Conservation (phyloP, 805 yeast species). For the Lachancea mirantina region DNA sequence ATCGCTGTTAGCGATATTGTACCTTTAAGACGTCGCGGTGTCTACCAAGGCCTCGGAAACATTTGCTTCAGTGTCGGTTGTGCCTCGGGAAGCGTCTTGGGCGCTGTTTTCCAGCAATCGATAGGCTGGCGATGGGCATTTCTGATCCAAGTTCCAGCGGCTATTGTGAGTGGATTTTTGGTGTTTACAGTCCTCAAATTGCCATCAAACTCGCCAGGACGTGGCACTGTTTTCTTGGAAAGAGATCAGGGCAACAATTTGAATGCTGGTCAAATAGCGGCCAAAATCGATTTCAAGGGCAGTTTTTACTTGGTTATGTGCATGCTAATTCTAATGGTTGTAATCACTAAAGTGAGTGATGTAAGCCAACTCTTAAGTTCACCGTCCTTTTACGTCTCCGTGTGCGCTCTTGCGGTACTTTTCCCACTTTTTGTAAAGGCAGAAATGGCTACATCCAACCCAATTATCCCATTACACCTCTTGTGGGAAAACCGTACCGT, state of each 20-base stretch:
- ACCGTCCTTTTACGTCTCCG: conserved; percentile 31
- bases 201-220: conserved; percentile 48
- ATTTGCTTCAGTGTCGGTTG: conserved; percentile 68
- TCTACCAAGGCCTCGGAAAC: conserved; percentile 75
- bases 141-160: conserved; percentile 41
- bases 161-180: conserved; percentile 36
- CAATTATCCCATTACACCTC: conserved; percentile 59
- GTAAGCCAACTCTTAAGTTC: conserved; percentile 35
- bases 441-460: conserved; percentile 50
- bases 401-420: conserved; percentile 28
- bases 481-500: conserved; percentile 49
- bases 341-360: conserved; percentile 60
- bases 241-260: conserved; percentile 13
- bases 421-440: conserved; percentile 10
- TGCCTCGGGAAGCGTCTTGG: conserved; percentile 58
- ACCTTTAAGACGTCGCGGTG: conserved; percentile 54
- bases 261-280: conserved; percentile 36
- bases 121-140: conserved; percentile 63
- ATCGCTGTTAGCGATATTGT: conserved; percentile 36
- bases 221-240: conserved; percentile 29
- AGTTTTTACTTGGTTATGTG: conserved; percentile 51
- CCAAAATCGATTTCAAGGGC: conserved; percentile 64
- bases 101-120: conserved; percentile 46
- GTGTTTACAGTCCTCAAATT: conserved; percentile 33
- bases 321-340: conserved; percentile 51